Evolutionary conservation across 495 filamentous ascomycete species (phyloP).

Genomic region (Parmelia sp.): DNA sequence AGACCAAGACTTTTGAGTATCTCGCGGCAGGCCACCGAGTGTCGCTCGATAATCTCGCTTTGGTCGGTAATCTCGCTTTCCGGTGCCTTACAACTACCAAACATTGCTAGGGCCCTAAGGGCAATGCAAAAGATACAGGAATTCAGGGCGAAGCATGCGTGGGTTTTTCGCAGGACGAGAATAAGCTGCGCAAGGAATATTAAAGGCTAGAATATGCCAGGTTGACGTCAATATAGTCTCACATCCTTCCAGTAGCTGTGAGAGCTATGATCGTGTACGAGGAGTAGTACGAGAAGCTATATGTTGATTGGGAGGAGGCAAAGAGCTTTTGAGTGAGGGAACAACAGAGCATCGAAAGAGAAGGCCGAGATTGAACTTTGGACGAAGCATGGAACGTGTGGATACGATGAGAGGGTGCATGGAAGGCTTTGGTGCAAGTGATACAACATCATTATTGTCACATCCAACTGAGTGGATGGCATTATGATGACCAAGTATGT

Average conservation of each 20-base stretch:
- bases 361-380: neutral
- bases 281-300: neutral
- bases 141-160: neutral
- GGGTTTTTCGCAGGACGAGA: neutral
- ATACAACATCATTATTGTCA: neutral
- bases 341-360: neutral
- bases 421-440: neutral
- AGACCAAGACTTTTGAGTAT: too few relatives aligned
- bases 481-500: neutral
- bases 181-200: neutral
- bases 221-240: neutral
- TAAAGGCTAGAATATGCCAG: neutral
- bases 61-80: too few relatives aligned
- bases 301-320: neutral
- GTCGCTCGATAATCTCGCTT: too few relatives aligned
- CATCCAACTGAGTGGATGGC: neutral
- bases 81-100: too few relatives aligned
- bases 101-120: too few relatives aligned
- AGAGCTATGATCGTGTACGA: neutral
- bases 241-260: neutral
- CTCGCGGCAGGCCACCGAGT: too few relatives aligned
- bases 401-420: neutral
- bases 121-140: too few relatives aligned
- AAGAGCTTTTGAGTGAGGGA: neutral
- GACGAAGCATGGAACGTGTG: neutral